Evolutionary conservation across 129 eudicot species (phyloP).

Genomic region (Pseudognaphalium luteoalbum): DNA sequence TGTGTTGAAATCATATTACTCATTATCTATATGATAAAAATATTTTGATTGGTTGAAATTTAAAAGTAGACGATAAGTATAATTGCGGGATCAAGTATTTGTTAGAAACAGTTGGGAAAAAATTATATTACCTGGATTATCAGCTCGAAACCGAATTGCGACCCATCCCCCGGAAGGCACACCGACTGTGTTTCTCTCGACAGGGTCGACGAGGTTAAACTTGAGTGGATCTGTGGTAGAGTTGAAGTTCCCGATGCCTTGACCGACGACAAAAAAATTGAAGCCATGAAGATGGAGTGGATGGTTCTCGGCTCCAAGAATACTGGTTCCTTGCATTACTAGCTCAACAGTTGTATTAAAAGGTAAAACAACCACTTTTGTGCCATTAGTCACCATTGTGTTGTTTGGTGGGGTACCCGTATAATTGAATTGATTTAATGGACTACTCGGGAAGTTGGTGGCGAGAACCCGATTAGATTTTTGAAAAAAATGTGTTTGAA

Average conservation of each 20-base stretch:
- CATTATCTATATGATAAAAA: too few species aligned
- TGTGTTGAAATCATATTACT: too few species aligned
- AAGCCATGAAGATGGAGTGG: too few species aligned
- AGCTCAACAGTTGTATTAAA: conserved; percentile 51
- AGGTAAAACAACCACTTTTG: conserved; percentile 44
- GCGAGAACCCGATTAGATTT: background rate
- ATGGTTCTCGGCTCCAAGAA: conserved; percentile 27
- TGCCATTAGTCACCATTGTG: conserved; percentile 44
- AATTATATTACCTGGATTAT: conserved; percentile 2
- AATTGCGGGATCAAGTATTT: too few species aligned
- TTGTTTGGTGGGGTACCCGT: conserved; percentile 54
- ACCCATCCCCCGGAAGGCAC: conserved; percentile 59
- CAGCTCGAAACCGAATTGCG: conserved; percentile 14
- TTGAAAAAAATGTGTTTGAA: conserved; percentile 35
- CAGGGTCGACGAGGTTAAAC: conserved; percentile 41
- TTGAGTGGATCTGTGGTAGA: too few species aligned
- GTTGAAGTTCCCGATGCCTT: conserved; percentile 43
- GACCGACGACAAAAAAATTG: too few species aligned
- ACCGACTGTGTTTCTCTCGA: conserved; percentile 49
- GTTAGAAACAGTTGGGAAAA: too few species aligned
- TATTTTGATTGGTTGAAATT: too few species aligned
- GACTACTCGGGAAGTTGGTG: conserved; percentile 41
- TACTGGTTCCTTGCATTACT: conserved; percentile 50
- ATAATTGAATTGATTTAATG: conserved; percentile 41
- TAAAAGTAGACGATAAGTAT: too few species aligned